Conservation (phyloP, 2,329 filamentous ascomycete species). For the Penicillium sp. region DNA sequence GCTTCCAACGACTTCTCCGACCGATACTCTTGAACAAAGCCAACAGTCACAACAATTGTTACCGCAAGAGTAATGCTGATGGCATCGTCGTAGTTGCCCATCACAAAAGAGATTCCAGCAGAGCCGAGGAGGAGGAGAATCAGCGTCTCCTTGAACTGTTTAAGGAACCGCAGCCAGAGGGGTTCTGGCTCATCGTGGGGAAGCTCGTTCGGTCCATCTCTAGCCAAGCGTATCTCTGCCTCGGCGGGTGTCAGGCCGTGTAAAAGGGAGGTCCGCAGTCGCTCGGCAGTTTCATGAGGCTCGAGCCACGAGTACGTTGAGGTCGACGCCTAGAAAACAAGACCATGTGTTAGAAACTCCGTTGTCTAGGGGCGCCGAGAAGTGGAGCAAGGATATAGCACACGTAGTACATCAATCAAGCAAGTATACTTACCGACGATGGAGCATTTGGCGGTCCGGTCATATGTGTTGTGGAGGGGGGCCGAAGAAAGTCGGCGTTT, state of each 20-base stretch:
- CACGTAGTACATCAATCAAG: not conserved
- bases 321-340: conserved; percentile 40
- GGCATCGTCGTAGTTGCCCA: conserved; percentile 93
- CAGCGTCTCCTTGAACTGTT: conserved; percentile 94
- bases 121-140: conserved; percentile 90
- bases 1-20: conserved; percentile 98
- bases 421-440: conserved; percentile 35
- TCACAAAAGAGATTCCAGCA: conserved; percentile 80
- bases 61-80: conserved; percentile 94
- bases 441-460: conserved; percentile 30
- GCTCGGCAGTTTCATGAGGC: conserved; percentile 73
- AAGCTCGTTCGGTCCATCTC: conserved; percentile 89
- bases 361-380: not conserved
- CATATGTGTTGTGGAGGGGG: conserved; percentile 32
- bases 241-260: conserved; percentile 79
- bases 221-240: conserved; percentile 73
- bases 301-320: conserved; percentile 64
- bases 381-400: no score
- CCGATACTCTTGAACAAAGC: conserved; percentile 95
- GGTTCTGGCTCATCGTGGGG: conserved; percentile 92
- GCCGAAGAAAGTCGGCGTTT: conserved; percentile 28
- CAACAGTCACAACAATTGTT: conserved; percentile 93
- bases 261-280: conserved; percentile 76
- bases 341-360: conserved; percentile 16
- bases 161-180: conserved; percentile 89